phyloP scores from a whole-genome alignment of 78 protist species.

The Dictyostelium intermedium region DNA sequence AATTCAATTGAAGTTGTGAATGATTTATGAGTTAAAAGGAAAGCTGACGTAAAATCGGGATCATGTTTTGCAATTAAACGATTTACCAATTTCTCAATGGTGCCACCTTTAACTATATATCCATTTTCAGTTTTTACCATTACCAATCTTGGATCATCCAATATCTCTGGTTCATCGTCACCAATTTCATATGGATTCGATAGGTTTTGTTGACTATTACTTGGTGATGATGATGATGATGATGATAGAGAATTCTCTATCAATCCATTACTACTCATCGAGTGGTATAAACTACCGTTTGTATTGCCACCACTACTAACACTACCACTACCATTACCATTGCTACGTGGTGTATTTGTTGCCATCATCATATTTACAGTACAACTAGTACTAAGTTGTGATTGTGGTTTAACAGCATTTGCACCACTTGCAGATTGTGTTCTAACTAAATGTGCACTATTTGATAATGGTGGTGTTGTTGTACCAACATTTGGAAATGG shows the following conservation, averaged over 20 bases:
- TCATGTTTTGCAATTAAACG: slow-evolving; percentile 60
- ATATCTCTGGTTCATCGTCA: slow-evolving; percentile 7
- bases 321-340: not conserved
- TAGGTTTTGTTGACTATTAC: not conserved
- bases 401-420: slow-evolving; percentile 28
- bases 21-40: slow-evolving; percentile 67
- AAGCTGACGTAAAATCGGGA: slow-evolving; percentile 48
- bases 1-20: slow-evolving; percentile 72
- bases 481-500: slow-evolving; percentile 18
- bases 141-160: slow-evolving; percentile 62
- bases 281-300: not conserved
- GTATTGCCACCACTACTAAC: too few species aligned
- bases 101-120: slow-evolving; percentile 63
- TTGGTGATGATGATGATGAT: not conserved
- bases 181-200: not conserved
- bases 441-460: slow-evolving; percentile 3
- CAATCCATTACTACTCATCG: not conserved
- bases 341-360: not conserved
- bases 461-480: slow-evolving; percentile 15
- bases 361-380: not conserved
- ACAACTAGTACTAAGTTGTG: not conserved
- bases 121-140: slow-evolving; percentile 27
- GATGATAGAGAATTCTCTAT: not conserved
- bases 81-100: slow-evolving; percentile 39
- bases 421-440: slow-evolving; percentile 26